Percentiles rank a stretch among this genome's conserved stretches.
phyloP scores from a whole-genome alignment of 1,284 basidiomycete species.

The Sanguinoderma infundibulare region DNA sequence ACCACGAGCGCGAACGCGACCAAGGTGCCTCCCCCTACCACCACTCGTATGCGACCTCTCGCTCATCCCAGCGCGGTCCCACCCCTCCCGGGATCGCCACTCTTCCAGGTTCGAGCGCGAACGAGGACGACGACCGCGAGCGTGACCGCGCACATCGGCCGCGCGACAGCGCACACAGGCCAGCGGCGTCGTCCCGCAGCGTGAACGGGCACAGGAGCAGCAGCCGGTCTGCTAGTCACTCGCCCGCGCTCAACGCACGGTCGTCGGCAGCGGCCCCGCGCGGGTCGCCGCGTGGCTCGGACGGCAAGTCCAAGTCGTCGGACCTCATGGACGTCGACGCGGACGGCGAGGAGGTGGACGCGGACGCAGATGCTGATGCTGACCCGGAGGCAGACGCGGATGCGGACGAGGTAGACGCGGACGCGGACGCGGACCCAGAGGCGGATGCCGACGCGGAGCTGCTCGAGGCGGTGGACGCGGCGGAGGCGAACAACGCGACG shows the following conservation, averaged over 20 bases:
- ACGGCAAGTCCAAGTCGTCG: constrained; percentile 21
- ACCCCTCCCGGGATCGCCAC: constrained; percentile 37
- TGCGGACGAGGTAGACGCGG: constrained; percentile 23
- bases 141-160: neutral
- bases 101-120: constrained; percentile 29
- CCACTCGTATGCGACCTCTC: constrained; percentile 10
- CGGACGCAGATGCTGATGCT: constrained; percentile 33
- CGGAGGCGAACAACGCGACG: constrained; percentile 36
- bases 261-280: constrained; percentile 6
- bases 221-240: constrained; percentile 24
- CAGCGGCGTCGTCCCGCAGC: neutral
- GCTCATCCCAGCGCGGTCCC: constrained; percentile 26
- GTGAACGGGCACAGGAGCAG: constrained; percentile 23
- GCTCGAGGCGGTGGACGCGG: constrained; percentile 42
- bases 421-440: constrained; percentile 31
- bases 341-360: constrained; percentile 31
- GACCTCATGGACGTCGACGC: constrained; percentile 26
- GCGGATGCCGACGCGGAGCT: constrained; percentile 40
- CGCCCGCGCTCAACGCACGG: constrained; percentile 16
- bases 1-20: constrained; percentile 20
- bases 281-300: constrained; percentile 28
- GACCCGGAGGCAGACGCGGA: constrained; percentile 31
- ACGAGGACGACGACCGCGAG: constrained; percentile 26
- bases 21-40: constrained; percentile 22
- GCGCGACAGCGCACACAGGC: constrained; percentile 2